Conservation (phyloP, 1,284 basidiomycete species). For the Ceratobasidium sp. region DNA sequence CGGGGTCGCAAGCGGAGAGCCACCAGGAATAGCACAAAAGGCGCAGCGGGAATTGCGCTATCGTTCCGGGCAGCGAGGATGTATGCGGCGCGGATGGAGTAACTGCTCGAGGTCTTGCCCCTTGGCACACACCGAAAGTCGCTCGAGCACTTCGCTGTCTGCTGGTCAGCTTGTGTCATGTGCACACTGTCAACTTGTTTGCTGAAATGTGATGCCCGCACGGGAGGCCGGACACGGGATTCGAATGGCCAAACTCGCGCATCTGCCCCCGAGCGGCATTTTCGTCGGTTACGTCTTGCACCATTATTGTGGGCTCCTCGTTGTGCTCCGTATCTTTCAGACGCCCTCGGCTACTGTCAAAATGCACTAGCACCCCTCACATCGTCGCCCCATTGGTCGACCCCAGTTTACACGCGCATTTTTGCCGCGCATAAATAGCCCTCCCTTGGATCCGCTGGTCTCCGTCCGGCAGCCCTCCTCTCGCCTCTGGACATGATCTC, state of each 20-base stretch:
- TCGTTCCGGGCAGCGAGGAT: neutral
- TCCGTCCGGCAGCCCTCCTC: neutral
- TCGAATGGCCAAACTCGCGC: slow-evolving; percentile 38
- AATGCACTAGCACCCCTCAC: neutral
- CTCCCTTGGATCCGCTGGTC: neutral
- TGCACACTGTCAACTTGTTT: slow-evolving; percentile 28
- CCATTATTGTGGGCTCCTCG: neutral
- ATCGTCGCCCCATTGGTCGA: neutral
- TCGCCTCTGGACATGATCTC: slow-evolving; percentile 11
- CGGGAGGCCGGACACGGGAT: neutral
- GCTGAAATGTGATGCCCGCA: neutral
- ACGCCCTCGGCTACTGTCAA: neutral
- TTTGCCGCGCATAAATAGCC: slow-evolving; percentile 3
- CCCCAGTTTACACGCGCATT: neutral
- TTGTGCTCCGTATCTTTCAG: neutral
- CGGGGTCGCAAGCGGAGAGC: neutral
- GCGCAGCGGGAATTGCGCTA: slow-evolving; percentile 37
- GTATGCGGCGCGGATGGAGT: slow-evolving; percentile 14
- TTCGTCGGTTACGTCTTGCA: neutral
- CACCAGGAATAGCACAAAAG: slow-evolving; percentile 37
- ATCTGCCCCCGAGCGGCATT: neutral
- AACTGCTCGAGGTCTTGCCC: neutral
- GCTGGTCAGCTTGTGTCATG: neutral
- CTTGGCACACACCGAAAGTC: neutral
- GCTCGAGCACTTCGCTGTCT: slow-evolving; percentile 1